Evolutionary conservation across 2,329 filamentous ascomycete species (phyloP), one percentile per base, ranked within the genome.

Genomic region (Trichoderma lentiforme): DNA sequence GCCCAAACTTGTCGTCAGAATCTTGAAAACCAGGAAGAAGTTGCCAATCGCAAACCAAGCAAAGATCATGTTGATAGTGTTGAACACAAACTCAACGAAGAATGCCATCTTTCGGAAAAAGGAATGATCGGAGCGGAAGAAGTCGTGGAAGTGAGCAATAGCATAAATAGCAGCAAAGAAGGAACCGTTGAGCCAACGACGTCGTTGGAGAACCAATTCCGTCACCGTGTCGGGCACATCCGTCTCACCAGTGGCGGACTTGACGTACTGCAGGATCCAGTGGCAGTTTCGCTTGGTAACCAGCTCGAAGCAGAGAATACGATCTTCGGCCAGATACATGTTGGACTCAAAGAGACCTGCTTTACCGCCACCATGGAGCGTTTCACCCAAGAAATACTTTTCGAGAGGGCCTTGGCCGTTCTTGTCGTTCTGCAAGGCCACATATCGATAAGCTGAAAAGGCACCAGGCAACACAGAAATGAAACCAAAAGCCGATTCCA

Each of bases 41-140:
- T 99, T 99, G 79, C 96, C 93, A 79, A 98, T 96, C 77, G 92
- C 94, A 80, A 99, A 98, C 96, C 96, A 99, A 68, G 96, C 95
- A 81, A 98, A 99, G 79, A 99, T 88, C 93, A 98, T 98, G 86
- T 93, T 97, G 82, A 95, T 87, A 1, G 94, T 96, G 82, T 98
- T 95, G 84, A 98, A 99, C 76, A 92, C 85, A 81, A 98, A 98
- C 80, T 99, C 96, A 76, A 98, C 82, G 77, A 97, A 88, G 82
- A 99, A 93, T 86, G 93, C 93, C 73, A 95, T 84, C 82, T 98
- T 98, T 76, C 96, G 90, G 56, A 97, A 79, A 77, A 95, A 87
- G 30, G 92, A 95, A 82, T 99, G 96, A 78, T 95, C 92, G 74
- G 94, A 97, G 72, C 96, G 90, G 88, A 95, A 97, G 81, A 99